A percentile compares a stretch with the other conserved stretches of the same genome.
Conservation (phyloP, 2,329 filamentous ascomycete genomes). For the Colletotrichum lentis region DNA sequence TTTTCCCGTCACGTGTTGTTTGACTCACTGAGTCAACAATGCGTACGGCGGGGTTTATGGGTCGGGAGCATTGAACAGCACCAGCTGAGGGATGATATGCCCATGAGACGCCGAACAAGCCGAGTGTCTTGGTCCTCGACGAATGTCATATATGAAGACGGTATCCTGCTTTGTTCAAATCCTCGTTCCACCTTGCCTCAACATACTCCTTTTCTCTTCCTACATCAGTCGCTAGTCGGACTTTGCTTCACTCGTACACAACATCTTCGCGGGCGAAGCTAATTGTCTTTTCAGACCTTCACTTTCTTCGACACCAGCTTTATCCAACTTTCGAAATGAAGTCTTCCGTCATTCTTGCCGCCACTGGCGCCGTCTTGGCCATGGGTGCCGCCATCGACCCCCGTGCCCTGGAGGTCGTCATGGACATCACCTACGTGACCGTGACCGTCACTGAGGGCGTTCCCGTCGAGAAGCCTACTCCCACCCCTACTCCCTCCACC, state of each 20-base stretch:
- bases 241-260: neutral
- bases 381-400: constrained; percentile 55
- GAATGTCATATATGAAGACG: constrained; percentile 24
- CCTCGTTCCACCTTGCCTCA: constrained; percentile 10
- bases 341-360: constrained; percentile 56
- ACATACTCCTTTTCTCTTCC: neutral
- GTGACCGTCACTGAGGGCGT: constrained; percentile 55
- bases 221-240: constrained; percentile 2
- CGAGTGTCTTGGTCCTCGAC: neutral
- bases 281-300: constrained; percentile 35
- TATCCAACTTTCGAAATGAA: constrained; percentile 55
- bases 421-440: constrained; percentile 53
- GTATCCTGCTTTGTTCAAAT: neutral
- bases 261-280: constrained; percentile 38
- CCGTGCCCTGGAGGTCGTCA: constrained; percentile 52
- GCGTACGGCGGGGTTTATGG: neutral
- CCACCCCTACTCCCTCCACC: constrained; percentile 40
- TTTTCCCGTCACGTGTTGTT: constrained; percentile 16
- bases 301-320: constrained; percentile 20
- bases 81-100: neutral
- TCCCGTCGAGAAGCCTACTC: constrained; percentile 38
- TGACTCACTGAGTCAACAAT: constrained; percentile 15
- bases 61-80: constrained; percentile 7
- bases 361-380: constrained; percentile 57
- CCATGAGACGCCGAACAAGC: neutral